Evolutionary conservation across 805 yeast genomes (phyloP).

Genomic region (Cyberlindnera nakhonratchasimensis): DNA sequence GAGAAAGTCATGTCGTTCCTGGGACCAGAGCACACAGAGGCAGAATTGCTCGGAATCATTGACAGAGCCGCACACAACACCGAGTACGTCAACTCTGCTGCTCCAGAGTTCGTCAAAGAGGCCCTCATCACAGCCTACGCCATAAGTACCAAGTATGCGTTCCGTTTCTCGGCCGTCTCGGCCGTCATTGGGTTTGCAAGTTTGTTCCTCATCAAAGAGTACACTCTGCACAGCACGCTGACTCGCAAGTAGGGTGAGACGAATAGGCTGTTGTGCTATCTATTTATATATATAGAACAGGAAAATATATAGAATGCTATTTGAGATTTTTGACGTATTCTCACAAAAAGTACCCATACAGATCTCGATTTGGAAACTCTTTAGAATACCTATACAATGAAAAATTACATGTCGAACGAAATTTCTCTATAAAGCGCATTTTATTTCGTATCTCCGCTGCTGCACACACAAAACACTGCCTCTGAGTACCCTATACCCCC

Average conservation of each 20-base stretch:
- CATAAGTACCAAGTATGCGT: conserved; percentile 50
- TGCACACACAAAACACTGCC: too few species aligned
- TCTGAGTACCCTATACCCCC: too few species aligned
- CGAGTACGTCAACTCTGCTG: conserved; percentile 45
- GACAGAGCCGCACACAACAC: conserved; percentile 53
- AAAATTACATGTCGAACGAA: too few species aligned
- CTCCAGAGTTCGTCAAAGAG: conserved; percentile 49
- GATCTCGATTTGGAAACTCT: too few species aligned
- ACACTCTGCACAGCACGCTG: conserved; percentile 51
- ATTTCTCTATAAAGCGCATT: neutral
- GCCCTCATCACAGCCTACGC: conserved; percentile 51
- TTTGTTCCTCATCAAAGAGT: conserved; percentile 52
- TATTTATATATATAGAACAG: neutral
- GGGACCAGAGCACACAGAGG: conserved; percentile 35
- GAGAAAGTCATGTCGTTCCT: conserved; percentile 31
- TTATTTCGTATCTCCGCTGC: neutral
- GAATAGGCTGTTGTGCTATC: too few species aligned
- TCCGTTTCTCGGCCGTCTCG: conserved; percentile 42
- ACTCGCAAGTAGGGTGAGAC: conserved; percentile 32
- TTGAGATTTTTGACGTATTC: too few species aligned
- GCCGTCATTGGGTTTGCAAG: conserved; percentile 37
- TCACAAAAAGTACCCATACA: too few species aligned
- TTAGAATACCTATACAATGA: too few species aligned
- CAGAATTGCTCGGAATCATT: conserved; percentile 43
- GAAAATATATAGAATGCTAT: neutral